These are phyloP conservation scores for Vitis labrusca DNA, from an alignment of 164 flowering plant genomes.

Conservation along the genomic window DNA sequence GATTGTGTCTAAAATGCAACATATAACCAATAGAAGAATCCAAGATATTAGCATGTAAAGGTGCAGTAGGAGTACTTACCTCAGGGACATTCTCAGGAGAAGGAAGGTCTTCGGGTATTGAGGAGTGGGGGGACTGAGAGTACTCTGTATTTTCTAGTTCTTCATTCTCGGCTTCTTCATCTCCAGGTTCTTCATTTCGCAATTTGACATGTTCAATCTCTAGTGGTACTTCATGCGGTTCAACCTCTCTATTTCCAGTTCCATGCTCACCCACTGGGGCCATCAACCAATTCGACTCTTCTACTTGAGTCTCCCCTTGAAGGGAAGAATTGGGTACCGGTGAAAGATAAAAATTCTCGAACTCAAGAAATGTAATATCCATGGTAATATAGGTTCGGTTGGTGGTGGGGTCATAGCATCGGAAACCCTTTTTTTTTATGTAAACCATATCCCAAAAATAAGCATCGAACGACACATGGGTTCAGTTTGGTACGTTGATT, in stretches of 20 bases:
- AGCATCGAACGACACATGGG: slow-evolving; percentile 1
- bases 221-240: neutral
- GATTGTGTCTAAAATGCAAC: slow-evolving; percentile 5
- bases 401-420: neutral
- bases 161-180: neutral
- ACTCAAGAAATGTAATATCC: too few species aligned
- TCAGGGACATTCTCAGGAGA: neutral
- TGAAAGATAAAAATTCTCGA: slow-evolving; percentile 3
- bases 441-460: slow-evolving; percentile 3
- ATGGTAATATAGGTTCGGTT: neutral
- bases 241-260: slow-evolving; percentile 9
- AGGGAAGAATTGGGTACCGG: slow-evolving; percentile 1
- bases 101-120: neutral
- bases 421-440: slow-evolving; percentile 3
- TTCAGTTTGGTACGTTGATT: slow-evolving; percentile 11
- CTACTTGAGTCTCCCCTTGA: neutral
- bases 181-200: neutral
- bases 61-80: neutral
- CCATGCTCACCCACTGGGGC: neutral
- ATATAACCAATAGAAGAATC: neutral
- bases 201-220: slow-evolving; percentile 4
- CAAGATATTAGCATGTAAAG: slow-evolving; percentile 1
- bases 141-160: neutral
- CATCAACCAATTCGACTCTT: slow-evolving; percentile 5
- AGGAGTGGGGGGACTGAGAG: neutral